These are phyloP conservation scores for Geranium brycei DNA, from an alignment of 345 rosid species.

Conservation along the genomic window DNA sequence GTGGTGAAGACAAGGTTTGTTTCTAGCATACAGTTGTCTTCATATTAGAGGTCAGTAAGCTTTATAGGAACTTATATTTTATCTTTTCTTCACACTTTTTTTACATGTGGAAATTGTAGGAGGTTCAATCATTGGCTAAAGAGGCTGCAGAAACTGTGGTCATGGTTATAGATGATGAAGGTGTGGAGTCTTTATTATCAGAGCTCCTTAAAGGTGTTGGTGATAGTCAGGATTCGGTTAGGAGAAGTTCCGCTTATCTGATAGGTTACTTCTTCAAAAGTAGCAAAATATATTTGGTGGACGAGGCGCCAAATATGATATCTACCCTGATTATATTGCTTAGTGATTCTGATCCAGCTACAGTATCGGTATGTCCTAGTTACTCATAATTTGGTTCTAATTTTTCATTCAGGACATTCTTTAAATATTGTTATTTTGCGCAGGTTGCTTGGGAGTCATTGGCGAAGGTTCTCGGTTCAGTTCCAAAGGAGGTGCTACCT, in stretches of 20 bases:
- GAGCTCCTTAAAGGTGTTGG: constrained; percentile 83
- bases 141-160: constrained; percentile 82
- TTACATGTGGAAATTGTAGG: constrained; percentile 29
- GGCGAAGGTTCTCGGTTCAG: constrained; percentile 71
- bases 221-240: constrained; percentile 68
- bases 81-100: constrained; percentile 4
- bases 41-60: not conserved
- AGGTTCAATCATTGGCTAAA: constrained; percentile 74
- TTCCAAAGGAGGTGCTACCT: constrained; percentile 87
- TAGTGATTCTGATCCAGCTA: constrained; percentile 73
- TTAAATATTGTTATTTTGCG: constrained; percentile 14
- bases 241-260: constrained; percentile 81
- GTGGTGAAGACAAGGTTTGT: constrained; percentile 53
- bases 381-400: not conserved
- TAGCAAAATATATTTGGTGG: constrained; percentile 85
- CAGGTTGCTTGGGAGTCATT: constrained; percentile 96
- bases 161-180: constrained; percentile 87
- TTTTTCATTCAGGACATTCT: constrained; percentile 6
- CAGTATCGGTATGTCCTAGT: constrained; percentile 49
- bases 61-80: not conserved
- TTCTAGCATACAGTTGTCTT: not conserved
- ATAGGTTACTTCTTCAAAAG: constrained; percentile 83
- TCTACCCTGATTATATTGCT: constrained; percentile 78
- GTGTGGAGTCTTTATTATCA: constrained; percentile 57
- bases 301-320: constrained; percentile 91